Conservation (phyloP, 495 filamentous ascomycete species). For the Immersiella caudata region DNA sequence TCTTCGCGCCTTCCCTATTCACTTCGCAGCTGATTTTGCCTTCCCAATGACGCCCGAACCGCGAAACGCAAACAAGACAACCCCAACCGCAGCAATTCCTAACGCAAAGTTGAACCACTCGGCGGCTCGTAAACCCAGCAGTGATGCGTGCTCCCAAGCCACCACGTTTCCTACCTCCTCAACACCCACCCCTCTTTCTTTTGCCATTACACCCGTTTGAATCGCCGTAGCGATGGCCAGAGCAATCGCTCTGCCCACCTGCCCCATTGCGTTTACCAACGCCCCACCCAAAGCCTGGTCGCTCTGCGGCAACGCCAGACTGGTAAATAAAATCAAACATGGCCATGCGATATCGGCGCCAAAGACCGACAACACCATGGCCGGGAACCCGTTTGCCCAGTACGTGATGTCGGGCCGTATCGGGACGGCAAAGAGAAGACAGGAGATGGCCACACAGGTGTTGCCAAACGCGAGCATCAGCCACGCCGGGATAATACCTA, state of each 20-base stretch:
- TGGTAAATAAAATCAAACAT: slow-evolving; percentile 61
- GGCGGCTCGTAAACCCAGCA: slow-evolving; percentile 55
- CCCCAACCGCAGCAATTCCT: slow-evolving; percentile 37
- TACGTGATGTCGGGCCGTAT: slow-evolving; percentile 57
- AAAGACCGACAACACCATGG: slow-evolving; percentile 60
- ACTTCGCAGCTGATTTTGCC: slow-evolving; percentile 22
- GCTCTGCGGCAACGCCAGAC: slow-evolving; percentile 57
- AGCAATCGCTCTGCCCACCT: slow-evolving; percentile 59
- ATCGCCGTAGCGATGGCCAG: slow-evolving; percentile 61
- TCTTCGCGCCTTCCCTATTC: not conserved
- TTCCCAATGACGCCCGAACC: slow-evolving; percentile 51
- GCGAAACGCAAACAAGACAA: slow-evolving; percentile 47
- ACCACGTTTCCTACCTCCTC: slow-evolving; percentile 39
- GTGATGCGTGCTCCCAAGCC: slow-evolving; percentile 46
- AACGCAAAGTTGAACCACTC: slow-evolving; percentile 57
- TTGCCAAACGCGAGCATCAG: slow-evolving; percentile 58
- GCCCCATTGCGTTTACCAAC: slow-evolving; percentile 61
- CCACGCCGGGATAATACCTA: slow-evolving; percentile 55
- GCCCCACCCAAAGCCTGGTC: slow-evolving; percentile 65
- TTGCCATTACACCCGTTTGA: slow-evolving; percentile 57
- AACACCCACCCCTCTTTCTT: slow-evolving; percentile 43
- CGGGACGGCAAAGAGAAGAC: slow-evolving; percentile 59
- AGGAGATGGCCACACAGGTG: slow-evolving; percentile 48
- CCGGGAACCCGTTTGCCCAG: slow-evolving; percentile 62
- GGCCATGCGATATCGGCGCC: slow-evolving; percentile 64